A percentile compares a stretch with the other conserved stretches of the same genome.
These are phyloP conservation scores for Centrapalus pauciflorus DNA, from an alignment of 129 eudicot genomes.

Conservation along the genomic window DNA sequence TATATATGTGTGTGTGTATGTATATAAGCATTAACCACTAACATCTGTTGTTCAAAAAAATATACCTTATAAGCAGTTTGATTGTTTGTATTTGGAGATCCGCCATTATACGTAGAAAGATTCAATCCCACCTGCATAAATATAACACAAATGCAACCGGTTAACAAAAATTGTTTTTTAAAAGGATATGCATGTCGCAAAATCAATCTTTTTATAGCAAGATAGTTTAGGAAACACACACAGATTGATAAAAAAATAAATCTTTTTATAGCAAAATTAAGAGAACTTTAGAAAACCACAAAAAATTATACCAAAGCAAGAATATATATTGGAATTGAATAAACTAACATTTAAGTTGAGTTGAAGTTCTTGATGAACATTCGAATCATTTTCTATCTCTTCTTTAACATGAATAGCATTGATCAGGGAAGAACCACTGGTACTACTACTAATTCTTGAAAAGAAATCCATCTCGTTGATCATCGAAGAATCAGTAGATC, in stretches of 20 bases:
- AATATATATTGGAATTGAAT: not conserved
- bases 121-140: conserved; percentile 36
- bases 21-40: not conserved
- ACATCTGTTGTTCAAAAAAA: no score
- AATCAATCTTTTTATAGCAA: no score
- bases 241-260: no score
- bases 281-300: not conserved
- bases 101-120: conserved; percentile 26
- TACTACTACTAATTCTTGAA: not conserved
- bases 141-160: not conserved
- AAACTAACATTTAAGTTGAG: conserved; percentile 39
- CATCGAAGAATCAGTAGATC: not conserved
- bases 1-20: not conserved
- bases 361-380: conserved; percentile 20
- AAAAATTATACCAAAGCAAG: not conserved
- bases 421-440: not conserved
- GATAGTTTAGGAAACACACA: no score
- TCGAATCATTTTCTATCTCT: conserved; percentile 19
- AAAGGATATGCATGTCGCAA: no score
- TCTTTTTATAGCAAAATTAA: no score
- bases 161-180: no score
- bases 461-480: conserved; percentile 44
- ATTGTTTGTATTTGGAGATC: conserved; percentile 20
- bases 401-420: conserved; percentile 25
- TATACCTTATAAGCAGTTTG: conserved; percentile 25